Conservation (phyloP, 768 basidiomycete genomes). For the Coprinellus micaceus region DNA sequence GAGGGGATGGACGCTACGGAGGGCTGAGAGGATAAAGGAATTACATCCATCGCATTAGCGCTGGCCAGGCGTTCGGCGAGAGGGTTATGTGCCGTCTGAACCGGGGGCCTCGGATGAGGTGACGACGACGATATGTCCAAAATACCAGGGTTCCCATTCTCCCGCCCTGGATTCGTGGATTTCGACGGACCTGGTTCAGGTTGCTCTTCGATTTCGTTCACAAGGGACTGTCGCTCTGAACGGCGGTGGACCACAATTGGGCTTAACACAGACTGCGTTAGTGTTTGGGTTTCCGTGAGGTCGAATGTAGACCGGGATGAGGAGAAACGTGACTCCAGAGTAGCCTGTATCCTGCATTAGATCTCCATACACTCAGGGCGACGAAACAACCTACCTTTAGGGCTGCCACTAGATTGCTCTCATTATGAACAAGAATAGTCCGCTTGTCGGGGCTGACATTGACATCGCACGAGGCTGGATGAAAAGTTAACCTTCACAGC, state of each 20-base stretch:
- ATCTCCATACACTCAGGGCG: too few species aligned
- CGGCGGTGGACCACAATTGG: background rate
- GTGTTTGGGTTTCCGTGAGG: conserved; percentile 28
- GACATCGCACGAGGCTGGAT: conserved; percentile 80
- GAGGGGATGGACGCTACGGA: too few species aligned
- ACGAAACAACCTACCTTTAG: conserved; percentile 58
- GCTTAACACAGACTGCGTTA: conserved; percentile 1
- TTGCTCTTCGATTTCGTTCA: too few species aligned
- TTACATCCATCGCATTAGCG: too few species aligned
- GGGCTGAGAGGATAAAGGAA: too few species aligned
- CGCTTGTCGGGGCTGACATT: conserved; percentile 97
- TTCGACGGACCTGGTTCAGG: background rate
- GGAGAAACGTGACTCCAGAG: conserved; percentile 66
- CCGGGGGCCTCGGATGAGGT: too few species aligned
- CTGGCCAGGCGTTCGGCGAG: too few species aligned
- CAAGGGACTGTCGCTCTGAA: background rate
- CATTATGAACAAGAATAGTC: conserved; percentile 89
- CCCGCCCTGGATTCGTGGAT: too few species aligned
- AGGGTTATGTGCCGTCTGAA: too few species aligned
- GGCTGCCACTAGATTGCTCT: conserved; percentile 70
- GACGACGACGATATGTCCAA: too few species aligned
- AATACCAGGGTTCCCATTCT: too few species aligned
- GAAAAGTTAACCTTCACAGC: background rate
- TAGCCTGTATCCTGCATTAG: too few species aligned
- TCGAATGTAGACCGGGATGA: conserved; percentile 72